phyloP scores from a whole-genome alignment of 2,329 filamentous ascomycete species.

The Aspergillus quadrilineatus region DNA sequence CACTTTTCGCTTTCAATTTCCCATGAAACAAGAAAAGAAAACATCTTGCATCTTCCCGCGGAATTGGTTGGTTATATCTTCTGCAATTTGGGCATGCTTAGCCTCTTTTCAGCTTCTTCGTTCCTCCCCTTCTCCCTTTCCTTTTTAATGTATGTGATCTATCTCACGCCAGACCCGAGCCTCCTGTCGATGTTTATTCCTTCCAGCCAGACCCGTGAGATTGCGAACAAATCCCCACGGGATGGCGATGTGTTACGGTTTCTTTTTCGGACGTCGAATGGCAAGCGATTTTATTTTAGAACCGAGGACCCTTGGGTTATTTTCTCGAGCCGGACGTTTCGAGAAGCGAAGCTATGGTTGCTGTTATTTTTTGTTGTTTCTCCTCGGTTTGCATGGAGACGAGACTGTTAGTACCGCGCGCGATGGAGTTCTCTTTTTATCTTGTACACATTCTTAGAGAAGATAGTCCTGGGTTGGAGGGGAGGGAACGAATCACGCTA shows the following conservation, averaged over 20 bases:
- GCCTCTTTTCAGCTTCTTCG: slow-evolving; percentile 21
- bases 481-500: slow-evolving; percentile 13
- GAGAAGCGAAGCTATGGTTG: slow-evolving; percentile 6
- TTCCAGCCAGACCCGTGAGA: slow-evolving; percentile 30
- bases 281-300: slow-evolving; percentile 25
- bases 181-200: slow-evolving; percentile 20
- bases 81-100: slow-evolving; percentile 32
- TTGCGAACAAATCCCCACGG: slow-evolving; percentile 32
- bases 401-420: slow-evolving; percentile 26
- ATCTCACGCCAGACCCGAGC: slow-evolving; percentile 23
- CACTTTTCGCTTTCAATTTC: slow-evolving; percentile 28
- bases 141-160: slow-evolving; percentile 34
- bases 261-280: slow-evolving; percentile 21
- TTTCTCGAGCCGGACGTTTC: slow-evolving; percentile 1
- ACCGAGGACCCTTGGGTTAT: slow-evolving; percentile 14
- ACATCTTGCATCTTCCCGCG: slow-evolving; percentile 37
- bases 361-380: slow-evolving; percentile 9
- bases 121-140: slow-evolving; percentile 7
- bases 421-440: slow-evolving; percentile 22
- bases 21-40: slow-evolving; percentile 31
- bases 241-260: slow-evolving; percentile 22
- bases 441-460: slow-evolving; percentile 34
- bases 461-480: slow-evolving; percentile 14
- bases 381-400: slow-evolving; percentile 29
- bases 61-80: slow-evolving; percentile 42